These are phyloP conservation scores for Pestalotiopsis sp. DNA, from an alignment of 2,329 filamentous ascomycete species.

Conservation along the genomic window DNA sequence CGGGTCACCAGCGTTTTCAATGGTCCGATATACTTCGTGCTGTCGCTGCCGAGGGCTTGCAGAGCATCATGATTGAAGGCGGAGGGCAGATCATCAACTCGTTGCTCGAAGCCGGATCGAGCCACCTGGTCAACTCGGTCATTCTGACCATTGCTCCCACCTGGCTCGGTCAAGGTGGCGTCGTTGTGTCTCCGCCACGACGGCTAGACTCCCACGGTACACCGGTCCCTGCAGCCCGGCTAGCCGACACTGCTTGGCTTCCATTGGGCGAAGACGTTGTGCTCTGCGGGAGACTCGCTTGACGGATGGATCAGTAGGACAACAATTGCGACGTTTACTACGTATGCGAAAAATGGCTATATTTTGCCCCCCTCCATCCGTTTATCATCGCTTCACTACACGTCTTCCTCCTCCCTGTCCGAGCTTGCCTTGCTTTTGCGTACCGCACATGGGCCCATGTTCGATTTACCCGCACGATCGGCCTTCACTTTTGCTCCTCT, in stretches of 20 bases:
- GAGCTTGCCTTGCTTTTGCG: neutral
- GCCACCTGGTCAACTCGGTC: constrained; percentile 71
- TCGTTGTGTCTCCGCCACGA: constrained; percentile 73
- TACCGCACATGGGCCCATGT: neutral
- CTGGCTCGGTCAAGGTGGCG: constrained; percentile 84
- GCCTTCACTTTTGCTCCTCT: neutral
- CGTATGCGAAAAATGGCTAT: neutral
- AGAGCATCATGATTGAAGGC: constrained; percentile 90
- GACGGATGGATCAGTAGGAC: neutral
- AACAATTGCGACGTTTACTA: neutral
- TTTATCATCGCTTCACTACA: neutral
- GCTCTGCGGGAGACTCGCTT: constrained; percentile 67
- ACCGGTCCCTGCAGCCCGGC: constrained; percentile 63
- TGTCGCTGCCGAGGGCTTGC: constrained; percentile 62
- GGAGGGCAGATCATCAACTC: constrained; percentile 83
- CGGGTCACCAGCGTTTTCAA: constrained; percentile 40
- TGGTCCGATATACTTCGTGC: constrained; percentile 68
- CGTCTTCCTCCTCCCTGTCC: neutral
- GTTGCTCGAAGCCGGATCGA: constrained; percentile 65
- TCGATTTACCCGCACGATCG: neutral
- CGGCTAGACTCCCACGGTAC: constrained; percentile 51
- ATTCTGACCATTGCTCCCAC: constrained; percentile 89
- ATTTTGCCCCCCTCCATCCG: neutral
- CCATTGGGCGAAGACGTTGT: constrained; percentile 84
- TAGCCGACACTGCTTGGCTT: constrained; percentile 71